phyloP scores from a whole-genome alignment of 345 rosid species.

The Eutrema heterophyllum region DNA sequence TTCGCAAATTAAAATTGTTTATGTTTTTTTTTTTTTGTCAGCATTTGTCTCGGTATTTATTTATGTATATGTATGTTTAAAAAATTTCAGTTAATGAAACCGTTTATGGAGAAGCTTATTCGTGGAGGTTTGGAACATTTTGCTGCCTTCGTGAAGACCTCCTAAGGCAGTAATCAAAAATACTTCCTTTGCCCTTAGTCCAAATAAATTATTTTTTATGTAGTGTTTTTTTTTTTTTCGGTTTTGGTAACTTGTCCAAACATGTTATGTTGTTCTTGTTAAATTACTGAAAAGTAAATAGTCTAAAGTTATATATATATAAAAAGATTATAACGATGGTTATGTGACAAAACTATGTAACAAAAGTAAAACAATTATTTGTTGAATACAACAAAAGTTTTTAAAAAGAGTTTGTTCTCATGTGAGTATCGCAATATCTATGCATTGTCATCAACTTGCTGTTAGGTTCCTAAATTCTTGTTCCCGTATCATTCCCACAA shows the following conservation, averaged over 20 bases:
- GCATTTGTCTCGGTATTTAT: background rate
- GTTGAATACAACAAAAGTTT: background rate
- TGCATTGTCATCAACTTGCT: background rate
- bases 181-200: background rate
- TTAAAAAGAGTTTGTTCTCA: background rate
- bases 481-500: background rate
- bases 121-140: constrained; percentile 62
- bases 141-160: constrained; percentile 31
- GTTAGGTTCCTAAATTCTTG: background rate
- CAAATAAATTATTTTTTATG: background rate
- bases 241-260: background rate
- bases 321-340: background rate
- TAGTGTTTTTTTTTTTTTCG: background rate
- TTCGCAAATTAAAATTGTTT: background rate
- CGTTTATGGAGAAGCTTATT: constrained; percentile 69
- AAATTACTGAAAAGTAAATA: background rate
- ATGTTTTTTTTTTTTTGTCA: background rate
- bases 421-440: background rate
- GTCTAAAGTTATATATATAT: too few relatives aligned
- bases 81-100: constrained; percentile 58
- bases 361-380: background rate
- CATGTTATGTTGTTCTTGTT: constrained; percentile 1
- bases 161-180: background rate
- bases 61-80: background rate
- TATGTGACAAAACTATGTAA: background rate